Evolutionary conservation across 2,329 filamentous ascomycete genomes (phyloP).

Genomic region (Chrysosporium keratinophilum): DNA sequence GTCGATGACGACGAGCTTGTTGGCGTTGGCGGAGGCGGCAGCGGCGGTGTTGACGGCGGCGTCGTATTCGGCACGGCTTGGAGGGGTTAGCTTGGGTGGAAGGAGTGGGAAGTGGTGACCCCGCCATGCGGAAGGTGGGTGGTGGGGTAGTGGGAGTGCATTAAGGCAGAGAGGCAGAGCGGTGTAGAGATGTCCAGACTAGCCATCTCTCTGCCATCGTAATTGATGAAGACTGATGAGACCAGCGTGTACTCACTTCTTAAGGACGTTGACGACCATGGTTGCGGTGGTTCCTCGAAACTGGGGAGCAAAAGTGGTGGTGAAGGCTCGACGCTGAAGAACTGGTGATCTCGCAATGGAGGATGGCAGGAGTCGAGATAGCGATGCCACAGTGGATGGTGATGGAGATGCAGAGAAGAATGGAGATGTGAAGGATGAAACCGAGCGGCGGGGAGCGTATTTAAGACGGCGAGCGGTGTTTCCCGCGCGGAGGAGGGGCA

Average conservation of each 20-base stretch:
- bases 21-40: conserved; percentile 42
- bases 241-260: conserved; percentile 30
- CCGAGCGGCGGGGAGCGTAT: not conserved
- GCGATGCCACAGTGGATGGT: conserved; percentile 10
- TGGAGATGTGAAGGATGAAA: not conserved
- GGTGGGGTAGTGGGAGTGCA: conserved; percentile 5
- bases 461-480: not conserved
- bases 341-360: conserved; percentile 7
- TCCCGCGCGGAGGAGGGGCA: conserved; percentile 2
- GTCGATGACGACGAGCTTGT: conserved; percentile 44
- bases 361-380: conserved; percentile 8
- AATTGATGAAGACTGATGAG: not conserved
- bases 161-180: no score
- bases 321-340: conserved; percentile 22
- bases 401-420: conserved; percentile 14
- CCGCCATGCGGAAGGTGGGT: not conserved
- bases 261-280: conserved; percentile 38
- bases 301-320: conserved; percentile 26
- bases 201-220: not conserved
- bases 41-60: conserved; percentile 42
- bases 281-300: conserved; percentile 36
- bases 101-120: not conserved
- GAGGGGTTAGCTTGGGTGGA: not conserved
- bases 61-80: conserved; percentile 27
- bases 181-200: not conserved